Percentiles rank a stretch among this genome's conserved stretches.
Evolutionary conservation across 495 filamentous ascomycete genomes (phyloP).

Genomic region (Neurospora sp.): DNA sequence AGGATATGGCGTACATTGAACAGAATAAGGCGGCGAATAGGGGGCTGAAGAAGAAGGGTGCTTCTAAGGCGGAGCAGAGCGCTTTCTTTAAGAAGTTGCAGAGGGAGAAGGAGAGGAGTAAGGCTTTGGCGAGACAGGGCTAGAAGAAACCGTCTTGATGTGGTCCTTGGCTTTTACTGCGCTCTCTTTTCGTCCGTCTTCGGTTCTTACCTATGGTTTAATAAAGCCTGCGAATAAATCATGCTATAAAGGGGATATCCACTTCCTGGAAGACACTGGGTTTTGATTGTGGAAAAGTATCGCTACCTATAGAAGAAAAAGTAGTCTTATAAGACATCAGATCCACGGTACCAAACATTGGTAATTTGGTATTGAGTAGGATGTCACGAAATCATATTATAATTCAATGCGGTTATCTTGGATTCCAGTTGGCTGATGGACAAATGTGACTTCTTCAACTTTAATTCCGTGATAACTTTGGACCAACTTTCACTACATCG

Average conservation of each 20-base stretch:
- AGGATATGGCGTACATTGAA: constrained; percentile 96
- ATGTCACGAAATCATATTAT: background rate
- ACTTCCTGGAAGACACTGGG: background rate
- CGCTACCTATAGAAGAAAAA: background rate
- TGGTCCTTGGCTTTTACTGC: background rate
- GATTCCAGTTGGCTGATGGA: too few species aligned
- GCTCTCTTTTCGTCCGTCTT: background rate
- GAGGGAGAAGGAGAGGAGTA: constrained; percentile 47
- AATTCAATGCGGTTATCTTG: too few species aligned
- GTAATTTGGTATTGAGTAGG: background rate
- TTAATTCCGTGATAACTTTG: too few species aligned
- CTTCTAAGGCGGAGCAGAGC: constrained; percentile 43
- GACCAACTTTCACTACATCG: too few species aligned
- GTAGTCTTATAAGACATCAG: background rate
- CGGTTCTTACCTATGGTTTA: background rate
- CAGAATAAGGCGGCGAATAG: constrained; percentile 68
- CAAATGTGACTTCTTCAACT: too few species aligned
- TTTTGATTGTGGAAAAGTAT: background rate
- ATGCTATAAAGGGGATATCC: background rate
- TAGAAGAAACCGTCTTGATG: background rate
- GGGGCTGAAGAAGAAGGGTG: constrained; percentile 58
- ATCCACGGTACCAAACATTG: background rate
- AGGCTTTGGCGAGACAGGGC: background rate
- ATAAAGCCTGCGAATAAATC: background rate
- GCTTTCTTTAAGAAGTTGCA: constrained; percentile 71